Evolutionary conservation across 176 grass and related monocot genomes (phyloP).

Genomic region (Canna indica): DNA sequence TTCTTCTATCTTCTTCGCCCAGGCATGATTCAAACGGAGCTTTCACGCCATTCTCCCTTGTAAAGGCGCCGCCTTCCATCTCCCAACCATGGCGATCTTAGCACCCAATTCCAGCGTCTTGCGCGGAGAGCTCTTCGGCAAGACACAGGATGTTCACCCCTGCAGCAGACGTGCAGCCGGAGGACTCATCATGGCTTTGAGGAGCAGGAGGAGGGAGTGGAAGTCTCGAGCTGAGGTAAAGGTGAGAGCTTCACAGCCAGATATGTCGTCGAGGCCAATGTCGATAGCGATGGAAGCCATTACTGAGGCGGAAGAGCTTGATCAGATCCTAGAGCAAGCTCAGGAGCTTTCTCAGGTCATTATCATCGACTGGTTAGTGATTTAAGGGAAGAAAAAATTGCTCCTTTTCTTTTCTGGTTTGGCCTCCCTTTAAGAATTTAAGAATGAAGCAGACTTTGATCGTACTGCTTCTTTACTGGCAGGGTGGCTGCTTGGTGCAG

Average conservation of each 20-base stretch:
- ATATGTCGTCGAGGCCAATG: constrained; percentile 43
- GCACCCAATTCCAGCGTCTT: neutral
- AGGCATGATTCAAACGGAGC: no score
- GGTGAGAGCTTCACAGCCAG: constrained; percentile 50
- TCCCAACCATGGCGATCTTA: no score
- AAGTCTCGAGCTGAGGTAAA: neutral
- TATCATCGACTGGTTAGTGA: constrained; percentile 71
- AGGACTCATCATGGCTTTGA: neutral
- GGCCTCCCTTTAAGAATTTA: neutral
- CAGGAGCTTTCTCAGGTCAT: constrained; percentile 41
- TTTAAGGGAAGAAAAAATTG: neutral
- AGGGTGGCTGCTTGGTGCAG: constrained; percentile 89
- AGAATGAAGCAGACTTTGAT: no score
- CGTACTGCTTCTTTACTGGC: neutral
- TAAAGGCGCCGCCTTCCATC: no score
- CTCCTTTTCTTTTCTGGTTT: neutral
- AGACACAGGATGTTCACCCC: no score
- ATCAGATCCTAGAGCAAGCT: constrained; percentile 49
- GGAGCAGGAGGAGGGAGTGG: neutral
- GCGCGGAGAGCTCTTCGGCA: neutral
- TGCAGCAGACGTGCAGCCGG: neutral
- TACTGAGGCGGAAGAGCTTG: constrained; percentile 54
- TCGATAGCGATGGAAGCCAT: constrained; percentile 68
- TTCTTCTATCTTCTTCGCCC: no score
- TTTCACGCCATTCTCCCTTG: no score